Percentiles rank a stretch among this genome's conserved stretches.
Evolutionary conservation across 768 basidiomycete genomes (phyloP).

Genomic region (Podaxis carcinomalis): DNA sequence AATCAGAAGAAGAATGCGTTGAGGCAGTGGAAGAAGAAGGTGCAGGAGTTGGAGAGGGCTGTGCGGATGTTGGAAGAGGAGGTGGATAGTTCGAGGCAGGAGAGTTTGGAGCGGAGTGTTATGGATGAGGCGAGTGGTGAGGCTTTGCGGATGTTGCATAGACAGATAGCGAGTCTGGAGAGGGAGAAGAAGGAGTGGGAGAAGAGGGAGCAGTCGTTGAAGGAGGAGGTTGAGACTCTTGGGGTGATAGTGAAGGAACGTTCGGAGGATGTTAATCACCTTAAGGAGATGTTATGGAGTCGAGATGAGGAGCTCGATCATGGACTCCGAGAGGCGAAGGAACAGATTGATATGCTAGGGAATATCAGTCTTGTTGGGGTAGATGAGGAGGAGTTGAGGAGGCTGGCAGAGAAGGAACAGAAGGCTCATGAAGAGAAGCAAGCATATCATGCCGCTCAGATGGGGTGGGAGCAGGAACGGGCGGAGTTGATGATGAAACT

Average conservation of each 20-base stretch:
- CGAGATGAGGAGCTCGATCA: conserved; percentile 53
- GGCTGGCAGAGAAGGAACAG: conserved; percentile 37
- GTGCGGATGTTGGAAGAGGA: conserved; percentile 77
- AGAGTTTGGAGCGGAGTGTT: conserved; percentile 74
- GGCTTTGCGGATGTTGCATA: conserved; percentile 76
- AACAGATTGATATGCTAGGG: conserved; percentile 58
- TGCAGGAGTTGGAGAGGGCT: conserved; percentile 65
- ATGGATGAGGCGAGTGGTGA: conserved; percentile 82
- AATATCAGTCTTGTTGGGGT: conserved; percentile 37
- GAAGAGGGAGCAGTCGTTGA: conserved; percentile 36
- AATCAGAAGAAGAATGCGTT: conserved; percentile 50
- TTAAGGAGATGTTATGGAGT: conserved; percentile 40
- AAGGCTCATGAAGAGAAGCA: conserved; percentile 37
- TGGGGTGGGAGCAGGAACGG: conserved; percentile 49
- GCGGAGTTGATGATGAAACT: conserved; percentile 37
- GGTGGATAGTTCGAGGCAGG: conserved; percentile 79
- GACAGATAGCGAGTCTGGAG: conserved; percentile 74
- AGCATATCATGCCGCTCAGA: conserved; percentile 34
- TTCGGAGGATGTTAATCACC: conserved; percentile 36
- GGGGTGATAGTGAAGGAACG: conserved; percentile 44
- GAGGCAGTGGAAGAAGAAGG: conserved; percentile 71
- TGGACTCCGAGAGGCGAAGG: conserved; percentile 50
- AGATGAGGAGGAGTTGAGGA: conserved; percentile 41
- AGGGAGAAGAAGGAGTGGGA: conserved; percentile 52
- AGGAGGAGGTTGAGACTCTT: conserved; percentile 44